Evolutionary conservation across 192 early-diverging fungal genomes (phyloP), one percentile per base, ranked within the genome.

Genomic region (Pilaira anomala): DNA sequence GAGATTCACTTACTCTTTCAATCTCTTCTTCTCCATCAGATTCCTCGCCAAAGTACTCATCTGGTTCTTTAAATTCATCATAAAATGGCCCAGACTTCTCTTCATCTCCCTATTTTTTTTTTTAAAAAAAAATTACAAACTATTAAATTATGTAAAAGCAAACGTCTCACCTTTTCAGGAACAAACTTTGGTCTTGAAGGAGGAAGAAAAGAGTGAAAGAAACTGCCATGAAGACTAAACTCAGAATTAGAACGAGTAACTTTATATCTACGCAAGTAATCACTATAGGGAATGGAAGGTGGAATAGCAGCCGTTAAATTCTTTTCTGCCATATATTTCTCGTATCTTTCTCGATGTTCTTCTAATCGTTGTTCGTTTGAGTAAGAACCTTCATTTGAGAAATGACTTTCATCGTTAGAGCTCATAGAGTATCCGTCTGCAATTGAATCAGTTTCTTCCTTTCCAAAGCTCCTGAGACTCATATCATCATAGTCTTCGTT

Each of bases 191-290:
- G 62, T 25, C 73, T 74, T 0, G 81, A 75, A 7, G 83, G 83
- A 13, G 77, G 75, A 28, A 85, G 55, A 60, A 74, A 85, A 1
- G 80, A 72, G 40, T 79, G 14, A 66, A 61, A 74, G 48, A 73
- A 60, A 55, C 48, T 11, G 40, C 53, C 30, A 22, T 46, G 28
- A n/a, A 26, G 22, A 58, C 16, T 16, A 58, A 12, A 21, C 12
- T 13, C 44, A 46, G 44, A 46, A 16, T 46, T 3, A n/a, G 40
- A 39, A 6, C 22, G 33, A 25, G 33, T 42, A 22, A 41, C 33
- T 58, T 48, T 28, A 25, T 52, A 63, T 40, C 62, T 48, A 39
- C 48, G 29, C 8, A 63, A 49, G 26, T 63, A 63, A 26, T 51
- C 62, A 24, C 62, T 63, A n/a, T 63, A 63, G 21, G 62, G 62